Evolutionary conservation across 2,329 filamentous ascomycete genomes (phyloP), one percentile per base, ranked within the genome.

Genomic region (Microdochium trichocladiopsis): DNA sequence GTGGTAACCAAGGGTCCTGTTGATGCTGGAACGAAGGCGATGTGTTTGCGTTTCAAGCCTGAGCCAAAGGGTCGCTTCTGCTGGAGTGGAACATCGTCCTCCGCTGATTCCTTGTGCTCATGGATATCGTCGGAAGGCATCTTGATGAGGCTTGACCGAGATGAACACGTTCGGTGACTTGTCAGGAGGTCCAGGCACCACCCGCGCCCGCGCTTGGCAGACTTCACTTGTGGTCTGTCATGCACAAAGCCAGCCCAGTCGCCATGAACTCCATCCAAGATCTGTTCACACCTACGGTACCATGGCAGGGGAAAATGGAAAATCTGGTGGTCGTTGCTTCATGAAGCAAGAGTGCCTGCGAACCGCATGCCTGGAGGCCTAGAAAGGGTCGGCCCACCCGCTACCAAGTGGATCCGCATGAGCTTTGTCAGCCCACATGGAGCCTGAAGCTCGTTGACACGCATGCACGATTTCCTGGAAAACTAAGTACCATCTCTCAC

Each of bases 21-120:
- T 23, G 73, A 70, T 8, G 79, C 81, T 22, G 72, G 75, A n/a
- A 85, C 79, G 57, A 85, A 84, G 50, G 77, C 70, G 54, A 85
- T 73, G 25, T 67, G 67, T 57, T 75, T 75, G 51, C 77, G 76
- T 63, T 77, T 76, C 50, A 84, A 63, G 55, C 80, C 80, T 9
- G 75, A 71, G 24, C 82, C 81, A 55, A 83, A 84, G 1, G 79
- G 72, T 48, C 72, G 72, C 57, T 74, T 74, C 54, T 70, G 70
- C 49, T 83, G 78, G 22, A 83, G 72, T 2, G 79, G 79, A 4
- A 78, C 22, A 8, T 45, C 41, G 18, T 45, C 41, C 12, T 22
- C 41, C 3, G 12, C 41, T 21, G 10, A 16, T 4, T 45, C 41
- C 4, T 18, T 10, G 18, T 8, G 18, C 41, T 45, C 41, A 4